phyloP scores from a whole-genome alignment of 345 rosid genomes.

The Euclidium syriacum region DNA sequence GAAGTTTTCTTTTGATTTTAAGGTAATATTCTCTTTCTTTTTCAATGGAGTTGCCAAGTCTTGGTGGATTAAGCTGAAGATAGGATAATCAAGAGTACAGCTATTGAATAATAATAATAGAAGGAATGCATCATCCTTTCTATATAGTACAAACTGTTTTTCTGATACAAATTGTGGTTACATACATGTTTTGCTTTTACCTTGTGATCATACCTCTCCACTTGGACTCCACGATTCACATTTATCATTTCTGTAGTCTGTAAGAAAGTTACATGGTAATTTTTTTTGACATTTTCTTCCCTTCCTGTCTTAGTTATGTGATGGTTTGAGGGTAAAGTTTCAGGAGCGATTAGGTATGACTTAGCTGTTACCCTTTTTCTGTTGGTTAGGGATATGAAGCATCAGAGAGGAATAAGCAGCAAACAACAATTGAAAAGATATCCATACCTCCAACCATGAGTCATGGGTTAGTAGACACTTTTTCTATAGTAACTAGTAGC shows the following conservation, averaged over 20 bases:
- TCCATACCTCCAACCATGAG: constrained; percentile 54
- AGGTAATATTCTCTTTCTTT: constrained; percentile 38
- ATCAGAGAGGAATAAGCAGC: constrained; percentile 68
- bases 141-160: background rate
- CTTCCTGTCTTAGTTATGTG: background rate
- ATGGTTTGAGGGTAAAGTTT: background rate
- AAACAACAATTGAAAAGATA: constrained; percentile 46
- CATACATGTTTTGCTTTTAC: background rate
- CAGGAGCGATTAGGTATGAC: background rate
- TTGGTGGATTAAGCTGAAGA: background rate
- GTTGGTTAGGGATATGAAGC: constrained; percentile 65
- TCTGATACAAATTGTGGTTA: background rate
- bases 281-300: background rate
- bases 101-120: background rate
- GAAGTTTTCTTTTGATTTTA: constrained; percentile 76
- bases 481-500: background rate
- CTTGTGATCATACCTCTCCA: background rate
- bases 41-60: background rate
- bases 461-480: constrained; percentile 45
- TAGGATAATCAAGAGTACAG: background rate
- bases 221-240: background rate
- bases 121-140: background rate
- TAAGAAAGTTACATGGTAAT: background rate
- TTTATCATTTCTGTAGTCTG: background rate
- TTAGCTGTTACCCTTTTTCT: background rate